Conservation (phyloP, 1,284 basidiomycete species). For the Sanghuangporus weigelae region DNA sequence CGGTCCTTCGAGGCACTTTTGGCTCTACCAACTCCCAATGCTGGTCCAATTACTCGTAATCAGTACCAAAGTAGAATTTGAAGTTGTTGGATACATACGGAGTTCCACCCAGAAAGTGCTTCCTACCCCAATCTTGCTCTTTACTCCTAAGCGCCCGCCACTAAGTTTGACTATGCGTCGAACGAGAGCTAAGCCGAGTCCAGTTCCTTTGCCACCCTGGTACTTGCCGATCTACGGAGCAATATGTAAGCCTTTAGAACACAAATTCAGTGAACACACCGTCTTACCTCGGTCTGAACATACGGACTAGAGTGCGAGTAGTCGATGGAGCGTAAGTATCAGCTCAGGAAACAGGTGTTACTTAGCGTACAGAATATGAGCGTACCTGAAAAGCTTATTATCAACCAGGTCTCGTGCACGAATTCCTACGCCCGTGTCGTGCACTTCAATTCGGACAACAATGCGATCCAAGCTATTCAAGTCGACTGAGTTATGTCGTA, state of each 20-base stretch:
- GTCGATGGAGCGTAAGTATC: background rate
- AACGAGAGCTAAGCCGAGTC: conserved; percentile 46
- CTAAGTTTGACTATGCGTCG: conserved; percentile 45
- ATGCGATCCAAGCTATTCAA: conserved; percentile 45
- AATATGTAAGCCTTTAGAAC: background rate
- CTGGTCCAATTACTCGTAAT: background rate
- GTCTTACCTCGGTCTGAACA: conserved; percentile 26
- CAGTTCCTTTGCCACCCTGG: conserved; percentile 39
- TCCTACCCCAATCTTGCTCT: conserved; percentile 28
- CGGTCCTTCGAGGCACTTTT: conserved; percentile 1
- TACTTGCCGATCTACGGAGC: conserved; percentile 19
- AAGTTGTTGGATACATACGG: background rate
- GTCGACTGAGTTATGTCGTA: conserved; percentile 42
- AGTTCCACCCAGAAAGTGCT: conserved; percentile 45
- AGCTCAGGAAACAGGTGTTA: background rate
- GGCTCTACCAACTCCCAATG: conserved; percentile 21
- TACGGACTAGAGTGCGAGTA: conserved; percentile 19
- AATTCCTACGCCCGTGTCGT: conserved; percentile 79
- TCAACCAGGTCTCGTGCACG: conserved; percentile 65
- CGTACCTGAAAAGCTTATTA: conserved; percentile 57
- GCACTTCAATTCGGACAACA: conserved; percentile 76
- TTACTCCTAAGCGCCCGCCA: conserved; percentile 41
- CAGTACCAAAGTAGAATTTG: background rate
- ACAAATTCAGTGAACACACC: background rate
- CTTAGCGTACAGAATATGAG: background rate